Base-by-base conservation (phyloP, 768 basidiomycete species). In the Tylopilus intermedius region DNA sequence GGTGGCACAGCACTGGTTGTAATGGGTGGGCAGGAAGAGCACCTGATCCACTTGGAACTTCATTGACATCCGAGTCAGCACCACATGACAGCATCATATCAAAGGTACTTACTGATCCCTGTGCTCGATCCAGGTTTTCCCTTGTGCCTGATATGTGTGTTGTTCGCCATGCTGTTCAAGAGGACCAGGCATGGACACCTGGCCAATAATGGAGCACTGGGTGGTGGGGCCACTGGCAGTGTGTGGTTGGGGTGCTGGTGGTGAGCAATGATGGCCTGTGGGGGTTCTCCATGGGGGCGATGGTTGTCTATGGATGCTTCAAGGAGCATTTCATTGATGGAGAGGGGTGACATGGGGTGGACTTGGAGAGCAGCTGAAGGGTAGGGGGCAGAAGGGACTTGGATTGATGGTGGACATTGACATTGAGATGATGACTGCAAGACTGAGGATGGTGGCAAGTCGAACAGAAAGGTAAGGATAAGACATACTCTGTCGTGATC, bases 91-190 rank as follows among this genome's bases (percentile, higher is more conserved):
- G 48, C 11, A 53, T 40, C 9, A 45, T 9, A 40, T 40, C 30
- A n/a, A 15, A 2, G 30, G 18, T 38, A 59, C 67, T 51, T 38
- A 69, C 69, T 42, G n/a, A 67, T 51, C 5, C 41, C 60, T 32
- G 58, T 14, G 24, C 50, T 58, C 5, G 61, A 56, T 24, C 61
- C 55, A 27, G 59, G 78, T 66, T 86, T 84, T 32, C 68, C 67
- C 71, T 85, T 87, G 85, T 0, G 81, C 83, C 56, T 83, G 81
- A 54, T 81, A 81, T 21, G 71, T 74, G 39, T 74, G 64, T 9
- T 72, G 63, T 49, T 76, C 69, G 24, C 71, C 65, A 0, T 70
- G 71, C 29, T 67, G 64, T 8, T 68, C 61, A 9, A 70, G 61
- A 0, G 70, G 68, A 4, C 67, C 71, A 1, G 61, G 50, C 0